Evolutionary conservation across 1,139 yeast genomes (phyloP), one percentile per base, ranked within the genome.

Genomic region (Candida sp.): DNA sequence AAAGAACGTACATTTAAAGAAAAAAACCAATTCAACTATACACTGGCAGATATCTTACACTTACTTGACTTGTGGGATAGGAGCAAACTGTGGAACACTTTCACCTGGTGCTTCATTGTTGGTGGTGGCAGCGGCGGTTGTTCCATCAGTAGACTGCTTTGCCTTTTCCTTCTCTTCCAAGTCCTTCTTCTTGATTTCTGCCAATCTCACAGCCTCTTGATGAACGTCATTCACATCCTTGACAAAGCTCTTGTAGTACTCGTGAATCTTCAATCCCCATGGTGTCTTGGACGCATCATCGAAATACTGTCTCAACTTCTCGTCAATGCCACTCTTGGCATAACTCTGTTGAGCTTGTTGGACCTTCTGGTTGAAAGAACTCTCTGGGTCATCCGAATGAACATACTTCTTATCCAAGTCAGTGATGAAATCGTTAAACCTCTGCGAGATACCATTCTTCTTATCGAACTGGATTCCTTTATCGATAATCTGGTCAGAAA

Each of bases 171-270:
- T 66, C 67, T 45, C 48, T 26, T 45, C 44, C 8, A 23, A 31
- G 28, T 44, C 47, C 44, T 42, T 32, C 61, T 78, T 76, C 66
- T 85, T 81, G 63, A 86, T 65, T 46, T 81, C 85, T 26, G 88
- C 88, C 63, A 88, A 75, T 61, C 94, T 77, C 58, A 78, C 75
- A 33, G 96, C 96, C 68, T 88, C 94, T 51, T 75, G 77, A 67
- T 89, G 93, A 47, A 88, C 90, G 51, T 83, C 85, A 46, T 72
- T 70, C 3, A 80, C 88, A 58, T 86, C 89, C 53, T 74, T 73
- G 11, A 81, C 82, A 42, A 84, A 75, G 80, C 49, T 86, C 23
- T 46, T 54, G 52, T 68, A 68, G 50, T 66, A 74, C 8, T 70
- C 72, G 56, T 72, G 75, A 45, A 75, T 68, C 59, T 70, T 74